Conservation (phyloP, 306 rosid species). For the Lathyrus aphaca region DNA sequence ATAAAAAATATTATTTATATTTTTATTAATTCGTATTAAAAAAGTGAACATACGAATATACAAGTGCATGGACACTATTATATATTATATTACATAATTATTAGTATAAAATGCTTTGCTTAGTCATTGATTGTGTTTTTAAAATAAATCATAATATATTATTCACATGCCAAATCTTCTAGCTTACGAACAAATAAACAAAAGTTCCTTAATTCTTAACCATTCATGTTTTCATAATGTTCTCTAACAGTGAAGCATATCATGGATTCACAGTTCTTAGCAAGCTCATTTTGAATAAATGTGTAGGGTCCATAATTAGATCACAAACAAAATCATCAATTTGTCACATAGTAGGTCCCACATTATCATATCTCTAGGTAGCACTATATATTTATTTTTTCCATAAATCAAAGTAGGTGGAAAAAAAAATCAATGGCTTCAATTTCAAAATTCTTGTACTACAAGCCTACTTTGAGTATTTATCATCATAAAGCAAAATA, state of each 20-base stretch:
- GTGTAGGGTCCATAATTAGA: constrained; percentile 42
- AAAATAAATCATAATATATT: constrained; percentile 10
- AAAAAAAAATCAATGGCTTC: constrained; percentile 24
- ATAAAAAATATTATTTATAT: too few species aligned
- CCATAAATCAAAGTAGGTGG: not conserved
- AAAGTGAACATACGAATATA: too few species aligned
- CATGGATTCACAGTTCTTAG: constrained; percentile 25
- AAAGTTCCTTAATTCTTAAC: constrained; percentile 18
- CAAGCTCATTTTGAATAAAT: constrained; percentile 7
- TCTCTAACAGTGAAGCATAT: constrained; percentile 39
- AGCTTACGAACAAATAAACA: constrained; percentile 32
- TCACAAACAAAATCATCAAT: constrained; percentile 42
- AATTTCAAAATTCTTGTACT: constrained; percentile 37
- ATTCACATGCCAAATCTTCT: constrained; percentile 32
- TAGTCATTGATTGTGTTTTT: constrained; percentile 30
- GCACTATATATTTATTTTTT: constrained; percentile 38
- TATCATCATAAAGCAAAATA: constrained; percentile 34
- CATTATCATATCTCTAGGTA: constrained; percentile 38
- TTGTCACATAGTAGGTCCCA: constrained; percentile 37
- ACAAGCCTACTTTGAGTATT: constrained; percentile 43
- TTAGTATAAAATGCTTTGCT: constrained; percentile 9
- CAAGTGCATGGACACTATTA: too few species aligned
- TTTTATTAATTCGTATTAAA: too few species aligned
- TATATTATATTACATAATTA: too few species aligned
- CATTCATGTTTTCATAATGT: constrained; percentile 32